These are phyloP conservation scores for Trypanosomatidae sp. DNA, from an alignment of 208 protist species.

Conservation along the genomic window DNA sequence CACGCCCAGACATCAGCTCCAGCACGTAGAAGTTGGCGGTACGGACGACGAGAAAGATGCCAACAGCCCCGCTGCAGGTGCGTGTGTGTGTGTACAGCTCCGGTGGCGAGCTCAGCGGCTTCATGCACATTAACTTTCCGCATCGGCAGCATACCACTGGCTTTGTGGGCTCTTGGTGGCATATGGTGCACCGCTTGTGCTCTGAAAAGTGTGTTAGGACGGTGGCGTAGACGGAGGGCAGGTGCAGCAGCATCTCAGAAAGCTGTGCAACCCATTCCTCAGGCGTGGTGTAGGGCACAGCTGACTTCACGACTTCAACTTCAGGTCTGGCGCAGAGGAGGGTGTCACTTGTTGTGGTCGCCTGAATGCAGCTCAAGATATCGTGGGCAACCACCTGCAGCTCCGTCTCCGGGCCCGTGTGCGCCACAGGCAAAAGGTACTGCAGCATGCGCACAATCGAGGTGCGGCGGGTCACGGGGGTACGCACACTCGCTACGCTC, in stretches of 20 bases:
- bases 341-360: not conserved
- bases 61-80: slow-evolving; percentile 49
- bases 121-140: slow-evolving; percentile 41
- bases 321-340: not conserved
- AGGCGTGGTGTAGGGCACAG: slow-evolving; percentile 12
- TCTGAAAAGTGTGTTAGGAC: slow-evolving; percentile 35
- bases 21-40: slow-evolving; percentile 45
- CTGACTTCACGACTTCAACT: slow-evolving; percentile 6
- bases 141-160: slow-evolving; percentile 67
- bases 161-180: slow-evolving; percentile 24
- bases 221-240: slow-evolving; percentile 34
- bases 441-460: slow-evolving; percentile 57
- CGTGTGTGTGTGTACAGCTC: slow-evolving; percentile 64
- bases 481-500: slow-evolving; percentile 25
- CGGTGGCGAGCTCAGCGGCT: slow-evolving; percentile 13
- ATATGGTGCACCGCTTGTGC: slow-evolving; percentile 23
- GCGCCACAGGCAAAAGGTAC: slow-evolving; percentile 38
- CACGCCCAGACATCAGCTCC: slow-evolving; percentile 36
- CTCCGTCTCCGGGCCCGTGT: slow-evolving; percentile 4
- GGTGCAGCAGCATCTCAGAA: slow-evolving; percentile 45
- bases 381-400: slow-evolving; percentile 17
- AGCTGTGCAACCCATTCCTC: slow-evolving; percentile 37
- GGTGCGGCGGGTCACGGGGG: slow-evolving; percentile 17
- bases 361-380: not conserved
- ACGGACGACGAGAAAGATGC: slow-evolving; percentile 49